These are phyloP conservation scores for Penicillium polonicum DNA, from an alignment of 2,329 filamentous ascomycete genomes.

Conservation along the genomic window DNA sequence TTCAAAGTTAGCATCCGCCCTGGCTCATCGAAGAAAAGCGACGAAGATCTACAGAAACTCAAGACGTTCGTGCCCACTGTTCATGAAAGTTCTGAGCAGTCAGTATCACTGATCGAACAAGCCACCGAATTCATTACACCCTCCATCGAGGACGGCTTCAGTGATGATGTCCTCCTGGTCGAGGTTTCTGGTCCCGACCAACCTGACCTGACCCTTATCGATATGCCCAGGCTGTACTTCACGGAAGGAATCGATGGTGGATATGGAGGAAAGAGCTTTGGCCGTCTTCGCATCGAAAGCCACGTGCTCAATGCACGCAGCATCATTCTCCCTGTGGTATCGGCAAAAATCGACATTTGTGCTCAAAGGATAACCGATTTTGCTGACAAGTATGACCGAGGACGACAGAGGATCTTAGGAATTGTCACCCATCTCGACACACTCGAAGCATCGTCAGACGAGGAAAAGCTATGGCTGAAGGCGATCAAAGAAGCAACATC, in stretches of 20 bases:
- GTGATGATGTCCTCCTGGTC: slow-evolving; percentile 55
- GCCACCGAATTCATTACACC: slow-evolving; percentile 56
- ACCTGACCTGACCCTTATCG: slow-evolving; percentile 61
- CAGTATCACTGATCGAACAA: slow-evolving; percentile 52
- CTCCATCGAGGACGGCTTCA: slow-evolving; percentile 20
- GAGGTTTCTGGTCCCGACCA: slow-evolving; percentile 61
- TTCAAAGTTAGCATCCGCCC: slow-evolving; percentile 45
- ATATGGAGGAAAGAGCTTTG: slow-evolving; percentile 53
- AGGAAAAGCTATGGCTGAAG: slow-evolving; percentile 36
- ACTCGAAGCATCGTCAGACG: slow-evolving; percentile 36
- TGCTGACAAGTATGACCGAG: slow-evolving; percentile 37
- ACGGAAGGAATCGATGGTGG: slow-evolving; percentile 49
- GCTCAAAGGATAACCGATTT: slow-evolving; percentile 59
- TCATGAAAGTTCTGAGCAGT: slow-evolving; percentile 19
- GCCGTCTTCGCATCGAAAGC: slow-evolving; percentile 49
- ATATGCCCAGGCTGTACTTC: slow-evolving; percentile 60
- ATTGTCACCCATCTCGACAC: slow-evolving; percentile 52
- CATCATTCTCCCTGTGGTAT: slow-evolving; percentile 58
- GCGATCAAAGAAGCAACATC: slow-evolving; percentile 45
- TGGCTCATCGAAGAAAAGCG: slow-evolving; percentile 9
- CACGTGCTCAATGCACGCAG: slow-evolving; percentile 61
- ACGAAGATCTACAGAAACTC: slow-evolving; percentile 4
- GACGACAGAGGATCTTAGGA: slow-evolving; percentile 40
- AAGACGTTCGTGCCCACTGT: not conserved
- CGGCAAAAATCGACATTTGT: slow-evolving; percentile 52